Percentiles rank a stretch among this genome's conserved stretches.
phyloP scores from a whole-genome alignment of 129 eudicot genomes.

The Logfia minima region DNA sequence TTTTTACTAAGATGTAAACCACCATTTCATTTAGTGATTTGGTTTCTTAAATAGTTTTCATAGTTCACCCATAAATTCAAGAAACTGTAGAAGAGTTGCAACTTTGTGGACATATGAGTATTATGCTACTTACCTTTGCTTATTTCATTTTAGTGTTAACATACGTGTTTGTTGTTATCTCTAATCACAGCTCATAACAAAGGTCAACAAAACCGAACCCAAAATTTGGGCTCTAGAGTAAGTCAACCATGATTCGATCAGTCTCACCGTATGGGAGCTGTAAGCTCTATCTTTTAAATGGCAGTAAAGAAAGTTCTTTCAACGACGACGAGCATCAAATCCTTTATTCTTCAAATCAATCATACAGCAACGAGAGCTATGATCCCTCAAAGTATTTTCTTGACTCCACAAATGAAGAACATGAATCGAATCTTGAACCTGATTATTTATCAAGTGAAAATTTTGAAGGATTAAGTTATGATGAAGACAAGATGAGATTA shows the following conservation, averaged over 20 bases:
- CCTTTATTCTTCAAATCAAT: conserved; percentile 30
- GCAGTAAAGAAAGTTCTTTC: conserved; percentile 33
- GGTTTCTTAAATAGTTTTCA: neutral
- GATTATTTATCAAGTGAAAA: conserved; percentile 43
- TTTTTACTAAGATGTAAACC: neutral
- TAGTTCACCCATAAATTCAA: neutral
- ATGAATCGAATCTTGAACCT: conserved; percentile 38
- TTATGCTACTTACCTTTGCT: neutral
- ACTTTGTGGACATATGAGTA: neutral
- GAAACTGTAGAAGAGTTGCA: no score
- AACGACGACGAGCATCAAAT: conserved; percentile 13
- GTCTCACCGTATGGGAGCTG: conserved; percentile 36
- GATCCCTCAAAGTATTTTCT: conserved; percentile 60
- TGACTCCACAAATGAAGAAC: conserved; percentile 65
- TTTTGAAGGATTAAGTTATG: conserved; percentile 55
- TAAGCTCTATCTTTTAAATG: conserved; percentile 39
- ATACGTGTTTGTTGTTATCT: neutral
- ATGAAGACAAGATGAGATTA: conserved; percentile 57
- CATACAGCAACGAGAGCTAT: conserved; percentile 50
- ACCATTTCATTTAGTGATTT: neutral
- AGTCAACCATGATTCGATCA: conserved; percentile 35
- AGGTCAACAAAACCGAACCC: neutral
- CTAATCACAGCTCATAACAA: conserved; percentile 4
- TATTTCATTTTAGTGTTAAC: neutral
- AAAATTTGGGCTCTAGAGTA: neutral